phyloP scores from a whole-genome alignment of 768 basidiomycete species.

The Leccinum imitatum region DNA sequence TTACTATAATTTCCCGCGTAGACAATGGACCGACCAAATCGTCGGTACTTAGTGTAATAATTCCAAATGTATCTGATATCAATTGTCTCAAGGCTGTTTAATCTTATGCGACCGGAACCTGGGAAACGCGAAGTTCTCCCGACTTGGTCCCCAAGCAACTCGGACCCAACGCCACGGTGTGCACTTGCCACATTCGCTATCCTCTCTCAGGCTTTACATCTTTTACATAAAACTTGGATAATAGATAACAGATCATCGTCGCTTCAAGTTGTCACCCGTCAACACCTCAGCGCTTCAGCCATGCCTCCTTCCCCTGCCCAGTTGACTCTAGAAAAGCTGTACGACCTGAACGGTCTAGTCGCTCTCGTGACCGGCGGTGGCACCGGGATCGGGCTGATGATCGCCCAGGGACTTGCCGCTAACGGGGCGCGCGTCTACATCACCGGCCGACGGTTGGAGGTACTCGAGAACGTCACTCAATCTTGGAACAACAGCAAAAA shows the following conservation, averaged over 20 bases:
- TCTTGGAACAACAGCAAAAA: slow-evolving; percentile 43
- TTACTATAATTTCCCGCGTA: slow-evolving; percentile 1
- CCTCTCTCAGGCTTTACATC: background rate
- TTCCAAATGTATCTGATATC: background rate
- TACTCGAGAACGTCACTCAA: slow-evolving; percentile 56
- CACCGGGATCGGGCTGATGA: slow-evolving; percentile 63
- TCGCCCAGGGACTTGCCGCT: slow-evolving; percentile 68
- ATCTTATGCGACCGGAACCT: background rate
- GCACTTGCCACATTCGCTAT: background rate
- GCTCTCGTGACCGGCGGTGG: slow-evolving; percentile 50
- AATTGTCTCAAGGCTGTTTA: background rate
- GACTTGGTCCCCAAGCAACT: background rate
- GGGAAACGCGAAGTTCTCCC: background rate
- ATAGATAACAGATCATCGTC: background rate
- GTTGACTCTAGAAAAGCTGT: slow-evolving; percentile 34
- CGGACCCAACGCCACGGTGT: background rate
- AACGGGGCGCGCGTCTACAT: slow-evolving; percentile 84
- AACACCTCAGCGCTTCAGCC: background rate
- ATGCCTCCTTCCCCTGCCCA: slow-evolving; percentile 26
- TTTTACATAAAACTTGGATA: background rate
- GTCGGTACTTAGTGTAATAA: background rate
- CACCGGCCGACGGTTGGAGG: slow-evolving; percentile 64
- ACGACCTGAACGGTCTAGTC: slow-evolving; percentile 57
- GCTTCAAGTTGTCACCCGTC: background rate
- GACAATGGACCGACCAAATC: slow-evolving; percentile 4